Evolutionary conservation across 495 filamentous ascomycete species (phyloP), one percentile per base, ranked within the genome.

Genomic region (Neurospora sp.): DNA sequence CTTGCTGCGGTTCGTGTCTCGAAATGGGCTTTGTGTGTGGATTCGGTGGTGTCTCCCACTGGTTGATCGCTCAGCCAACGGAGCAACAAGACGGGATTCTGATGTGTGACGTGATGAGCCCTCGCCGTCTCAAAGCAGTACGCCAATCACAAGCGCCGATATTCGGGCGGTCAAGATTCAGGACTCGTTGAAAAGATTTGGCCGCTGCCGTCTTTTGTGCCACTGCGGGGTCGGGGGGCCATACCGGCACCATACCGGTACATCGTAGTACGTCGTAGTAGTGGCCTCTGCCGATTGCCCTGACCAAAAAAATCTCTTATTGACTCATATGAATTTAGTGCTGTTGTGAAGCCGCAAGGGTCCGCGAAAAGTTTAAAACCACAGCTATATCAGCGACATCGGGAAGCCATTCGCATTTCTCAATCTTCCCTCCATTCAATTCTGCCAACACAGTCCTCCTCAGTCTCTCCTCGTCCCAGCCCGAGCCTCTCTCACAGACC

Each of bases 341-440:
- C 54, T 66, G 28, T 36, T 28, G 28, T 66, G 13, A 34, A 70
- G 69, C 43, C 42, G 71, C 62, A 72, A 74, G 74, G 74, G 73
- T 71, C 74, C 28, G 54, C 28, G 31, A 66, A 66, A 66, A 34
- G 28, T 66, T 66, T 66, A 66, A 73, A 54, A 69, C 43, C 48
- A 37, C 38, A 71, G 76, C 43, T 81, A 79, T 81, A 77, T 78
- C 74, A 81, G 79, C 79, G 79, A 79, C 78, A 79, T 79, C 79
- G 79, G 79, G 75, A 76, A 74, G 72, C 75, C 71, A 70, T 54
- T 37, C 54, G 24, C 39, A 17, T 39, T 71, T 43, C 39, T 13
- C 19, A 39, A 39, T 73, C 48, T 66, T 69, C 48, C 13, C 70
- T 71, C 21, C 39, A 45, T 72, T 70, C 43, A 72, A 74, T 69